Evolutionary conservation across 441 rosid species (phyloP).

Genomic region (Gossypium davidsonii): DNA sequence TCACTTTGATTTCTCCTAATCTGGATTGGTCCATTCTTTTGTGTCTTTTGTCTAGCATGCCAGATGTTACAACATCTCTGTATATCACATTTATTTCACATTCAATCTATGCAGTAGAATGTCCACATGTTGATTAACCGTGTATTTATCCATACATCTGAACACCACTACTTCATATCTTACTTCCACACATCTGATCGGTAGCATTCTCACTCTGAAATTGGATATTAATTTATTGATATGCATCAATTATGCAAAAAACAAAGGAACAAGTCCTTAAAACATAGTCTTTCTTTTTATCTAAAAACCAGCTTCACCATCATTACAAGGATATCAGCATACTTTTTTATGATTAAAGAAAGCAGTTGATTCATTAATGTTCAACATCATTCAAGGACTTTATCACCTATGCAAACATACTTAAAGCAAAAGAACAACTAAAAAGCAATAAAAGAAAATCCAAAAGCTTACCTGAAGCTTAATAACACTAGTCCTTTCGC

Average conservation of each 20-base stretch:
- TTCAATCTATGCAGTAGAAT: background rate
- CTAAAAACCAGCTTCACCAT: background rate
- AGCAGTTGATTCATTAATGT: background rate
- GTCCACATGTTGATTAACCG: background rate
- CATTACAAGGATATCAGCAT: background rate
- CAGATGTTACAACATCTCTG: too few relatives aligned
- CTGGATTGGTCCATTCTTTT: too few relatives aligned
- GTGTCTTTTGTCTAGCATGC: too few relatives aligned
- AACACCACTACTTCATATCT: background rate
- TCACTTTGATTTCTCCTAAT: too few relatives aligned
- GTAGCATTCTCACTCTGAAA: background rate
- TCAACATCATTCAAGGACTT: background rate
- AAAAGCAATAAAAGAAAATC: background rate
- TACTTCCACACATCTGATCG: background rate
- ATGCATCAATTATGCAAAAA: background rate
- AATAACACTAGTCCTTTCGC: constrained; percentile 68
- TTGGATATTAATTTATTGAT: background rate
- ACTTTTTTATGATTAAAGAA: background rate
- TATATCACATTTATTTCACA: background rate
- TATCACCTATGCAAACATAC: background rate
- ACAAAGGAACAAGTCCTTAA: background rate
- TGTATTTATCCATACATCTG: background rate
- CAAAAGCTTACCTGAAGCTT: constrained; percentile 67
- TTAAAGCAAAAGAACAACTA: background rate
- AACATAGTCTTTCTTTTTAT: background rate